Base-by-base conservation (phyloP, 305 asterid genomes). In the Fraxinus sp. region DNA sequence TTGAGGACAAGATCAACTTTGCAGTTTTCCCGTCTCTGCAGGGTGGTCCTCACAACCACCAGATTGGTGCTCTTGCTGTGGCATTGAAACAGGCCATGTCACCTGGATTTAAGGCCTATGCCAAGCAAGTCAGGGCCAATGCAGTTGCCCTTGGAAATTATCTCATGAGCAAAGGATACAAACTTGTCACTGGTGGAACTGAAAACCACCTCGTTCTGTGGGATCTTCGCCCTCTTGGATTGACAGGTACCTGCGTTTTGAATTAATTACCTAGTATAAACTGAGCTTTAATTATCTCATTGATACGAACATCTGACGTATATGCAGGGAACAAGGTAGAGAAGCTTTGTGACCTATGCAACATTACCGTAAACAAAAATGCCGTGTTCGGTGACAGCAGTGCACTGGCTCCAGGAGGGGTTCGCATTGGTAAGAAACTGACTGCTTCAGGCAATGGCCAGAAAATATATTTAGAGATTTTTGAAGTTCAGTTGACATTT, bases 1-100 rank as follows among this genome's bases (percentile, higher is more conserved):
- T 95, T n/a, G 98, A 95, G 88, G 98, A 95, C 90, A 95, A 91
- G 92, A 81, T 95, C 83, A 95, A 95, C 89, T 95, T 95, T 88
- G 98, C 98, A 20, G 98, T 93, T 84, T 95, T 95, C 88, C 98
- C 98, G 2, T 86, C 98, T 9, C 94, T 95, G 73, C 98, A 95
- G 93, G 98, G 98, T 26, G 98, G 98, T 59, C 98, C 98, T 9
- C 98, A 95, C 92, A 95, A 95, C 86, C 97, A 95, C 89, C 98
- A 95, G 83, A 95, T 93, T 24, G 98, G 97, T 72, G 98, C 98
- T 78, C 91, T 93, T 84, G 98, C 97, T 80, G 97, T 95, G 80
- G 98, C 98, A 80, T 85, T 95, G 91, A 93, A 95, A 88, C 98
- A 95, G 87, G 98, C 90, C 0, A 81, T 83, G 83, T n/a, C 95